Conservation (phyloP, 2,329 filamentous ascomycete genomes). For the Clarireedia monteithiana region DNA sequence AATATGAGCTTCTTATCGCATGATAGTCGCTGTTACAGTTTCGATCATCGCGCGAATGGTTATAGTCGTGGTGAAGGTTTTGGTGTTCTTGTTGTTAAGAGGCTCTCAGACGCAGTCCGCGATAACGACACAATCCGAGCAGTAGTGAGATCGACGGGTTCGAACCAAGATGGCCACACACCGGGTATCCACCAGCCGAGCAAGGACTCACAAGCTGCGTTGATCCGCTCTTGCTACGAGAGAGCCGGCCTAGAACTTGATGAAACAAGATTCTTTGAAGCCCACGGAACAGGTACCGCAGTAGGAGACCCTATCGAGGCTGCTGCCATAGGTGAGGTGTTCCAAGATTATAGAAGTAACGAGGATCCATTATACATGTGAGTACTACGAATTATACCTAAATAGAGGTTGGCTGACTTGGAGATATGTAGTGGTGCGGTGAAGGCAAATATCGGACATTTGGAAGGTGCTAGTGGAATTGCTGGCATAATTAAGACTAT, state of each 20-base stretch:
- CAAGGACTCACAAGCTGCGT: constrained; percentile 31
- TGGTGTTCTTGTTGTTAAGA: constrained; percentile 49
- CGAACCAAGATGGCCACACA: constrained; percentile 49
- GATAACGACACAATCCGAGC: constrained; percentile 51
- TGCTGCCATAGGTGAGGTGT: not conserved
- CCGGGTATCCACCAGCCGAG: constrained; percentile 46
- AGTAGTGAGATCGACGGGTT: constrained; percentile 43
- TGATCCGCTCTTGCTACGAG: constrained; percentile 8
- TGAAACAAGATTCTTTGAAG: constrained; percentile 10
- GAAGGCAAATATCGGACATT: constrained; percentile 24
- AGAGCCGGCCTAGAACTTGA: constrained; percentile 3
- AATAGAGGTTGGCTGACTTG: not conserved
- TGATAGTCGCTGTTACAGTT: constrained; percentile 39
- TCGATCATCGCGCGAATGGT: constrained; percentile 51
- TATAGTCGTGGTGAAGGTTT: constrained; percentile 57
- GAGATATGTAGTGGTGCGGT: constrained; percentile 15
- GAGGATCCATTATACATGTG: not conserved
- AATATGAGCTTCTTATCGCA: constrained; percentile 2
- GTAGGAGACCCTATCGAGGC: not conserved
- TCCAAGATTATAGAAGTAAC: not conserved
- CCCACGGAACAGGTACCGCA: constrained; percentile 10
- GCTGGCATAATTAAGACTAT: constrained; percentile 25
- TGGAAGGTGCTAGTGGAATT: constrained; percentile 23
- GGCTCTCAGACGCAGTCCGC: constrained; percentile 45
- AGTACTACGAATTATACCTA: not conserved